A percentile compares a stretch with the other conserved stretches of the same genome.
These are phyloP conservation scores for Coprinopsis cinerea DNA, from an alignment of 768 basidiomycete genomes.

Conservation along the genomic window DNA sequence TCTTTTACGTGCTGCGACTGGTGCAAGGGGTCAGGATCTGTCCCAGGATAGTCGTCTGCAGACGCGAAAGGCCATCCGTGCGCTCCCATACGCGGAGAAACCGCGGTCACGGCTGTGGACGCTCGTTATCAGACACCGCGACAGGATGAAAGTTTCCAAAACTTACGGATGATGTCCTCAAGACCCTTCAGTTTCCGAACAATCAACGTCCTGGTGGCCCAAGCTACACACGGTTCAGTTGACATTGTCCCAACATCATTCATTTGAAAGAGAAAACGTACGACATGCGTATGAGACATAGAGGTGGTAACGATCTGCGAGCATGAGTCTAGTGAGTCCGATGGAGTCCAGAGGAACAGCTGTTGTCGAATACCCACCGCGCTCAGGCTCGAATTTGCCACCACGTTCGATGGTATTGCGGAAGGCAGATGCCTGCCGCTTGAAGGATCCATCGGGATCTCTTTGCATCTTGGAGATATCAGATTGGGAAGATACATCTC, in stretches of 20 bases:
- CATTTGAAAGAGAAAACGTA: slow-evolving; percentile 28
- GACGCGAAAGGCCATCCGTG: slow-evolving; percentile 86
- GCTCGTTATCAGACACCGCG: slow-evolving; percentile 5
- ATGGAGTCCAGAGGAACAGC: not conserved
- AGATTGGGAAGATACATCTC: slow-evolving; percentile 31
- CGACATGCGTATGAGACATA: slow-evolving; percentile 87
- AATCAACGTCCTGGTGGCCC: slow-evolving; percentile 91
- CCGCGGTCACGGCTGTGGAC: slow-evolving; percentile 61
- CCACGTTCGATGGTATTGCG: slow-evolving; percentile 42
- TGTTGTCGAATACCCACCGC: slow-evolving; percentile 41
- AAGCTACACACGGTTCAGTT: slow-evolving; percentile 43
- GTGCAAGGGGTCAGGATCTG: slow-evolving; percentile 73
- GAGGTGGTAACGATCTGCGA: slow-evolving; percentile 80
- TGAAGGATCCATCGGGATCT: slow-evolving; percentile 62
- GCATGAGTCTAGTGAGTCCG: not conserved
- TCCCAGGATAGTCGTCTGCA: slow-evolving; percentile 60
- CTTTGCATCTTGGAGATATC: slow-evolving; percentile 53
- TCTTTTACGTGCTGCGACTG: slow-evolving; percentile 71
- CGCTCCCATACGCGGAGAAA: slow-evolving; percentile 81
- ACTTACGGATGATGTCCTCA: slow-evolving; percentile 74
- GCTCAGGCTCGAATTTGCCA: slow-evolving; percentile 54
- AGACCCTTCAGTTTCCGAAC: slow-evolving; percentile 88
- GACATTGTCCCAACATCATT: not conserved
- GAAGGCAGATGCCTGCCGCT: slow-evolving; percentile 42
- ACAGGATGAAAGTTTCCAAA: not conserved